phyloP scores from a whole-genome alignment of 371 early-diverging fungal genomes.

The Mortierella polycephala region DNA sequence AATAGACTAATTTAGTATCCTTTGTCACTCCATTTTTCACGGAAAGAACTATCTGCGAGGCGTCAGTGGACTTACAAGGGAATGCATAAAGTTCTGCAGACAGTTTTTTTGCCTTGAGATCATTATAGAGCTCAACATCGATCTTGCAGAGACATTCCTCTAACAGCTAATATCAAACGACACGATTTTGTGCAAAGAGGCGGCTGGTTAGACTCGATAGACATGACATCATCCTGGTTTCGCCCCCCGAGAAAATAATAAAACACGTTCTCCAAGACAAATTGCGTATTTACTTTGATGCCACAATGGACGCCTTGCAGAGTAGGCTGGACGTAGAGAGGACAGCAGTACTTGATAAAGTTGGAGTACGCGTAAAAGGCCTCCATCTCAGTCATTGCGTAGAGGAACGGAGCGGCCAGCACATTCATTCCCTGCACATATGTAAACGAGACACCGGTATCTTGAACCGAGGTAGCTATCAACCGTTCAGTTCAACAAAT shows the following conservation, averaged over 20 bases:
- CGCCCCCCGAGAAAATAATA: not conserved
- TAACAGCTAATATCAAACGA: constrained; percentile 66
- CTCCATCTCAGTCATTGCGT: constrained; percentile 91
- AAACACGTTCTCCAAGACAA: not conserved
- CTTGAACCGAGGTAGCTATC: constrained; percentile 20
- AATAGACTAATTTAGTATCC: not conserved
- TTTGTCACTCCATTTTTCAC: not conserved
- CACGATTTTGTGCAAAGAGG: not conserved
- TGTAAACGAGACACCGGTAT: constrained; percentile 59
- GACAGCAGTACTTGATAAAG: constrained; percentile 88
- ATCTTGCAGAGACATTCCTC: constrained; percentile 80
- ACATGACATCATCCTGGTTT: not conserved
- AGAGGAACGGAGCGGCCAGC: constrained; percentile 91
- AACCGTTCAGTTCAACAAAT: no score
- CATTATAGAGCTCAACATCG: constrained; percentile 80
- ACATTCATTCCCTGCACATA: constrained; percentile 98
- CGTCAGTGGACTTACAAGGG: constrained; percentile 69
- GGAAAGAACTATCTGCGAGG: not conserved
- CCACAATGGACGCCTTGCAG: constrained; percentile 94
- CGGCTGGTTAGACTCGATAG: not conserved
- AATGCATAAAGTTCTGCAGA: constrained; percentile 88
- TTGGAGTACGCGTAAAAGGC: constrained; percentile 88
- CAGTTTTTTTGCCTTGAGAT: constrained; percentile 77
- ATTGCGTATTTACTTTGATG: constrained; percentile 67
- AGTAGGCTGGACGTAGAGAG: constrained; percentile 91